Conservation (phyloP, 2,329 filamentous ascomycete genomes). For the Meredithiella fracta region DNA sequence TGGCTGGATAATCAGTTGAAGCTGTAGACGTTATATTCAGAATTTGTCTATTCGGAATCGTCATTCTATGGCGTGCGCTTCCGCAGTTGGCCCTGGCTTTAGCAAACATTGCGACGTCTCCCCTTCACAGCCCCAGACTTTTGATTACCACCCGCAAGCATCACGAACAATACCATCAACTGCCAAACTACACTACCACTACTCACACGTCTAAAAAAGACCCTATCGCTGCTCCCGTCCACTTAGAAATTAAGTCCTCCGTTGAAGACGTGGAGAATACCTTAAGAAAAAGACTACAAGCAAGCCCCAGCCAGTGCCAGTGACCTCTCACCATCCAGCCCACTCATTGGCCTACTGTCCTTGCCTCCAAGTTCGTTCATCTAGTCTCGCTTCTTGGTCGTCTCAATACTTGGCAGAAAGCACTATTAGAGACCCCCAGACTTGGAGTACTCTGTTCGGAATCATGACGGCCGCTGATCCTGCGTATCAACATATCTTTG, state of each 20-base stretch:
- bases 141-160: not conserved
- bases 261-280: no score
- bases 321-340: no score
- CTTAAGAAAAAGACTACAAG: no score
- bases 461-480: conserved; percentile 11
- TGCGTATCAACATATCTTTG: conserved; percentile 13
- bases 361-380: no score
- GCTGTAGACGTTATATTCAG: not conserved
- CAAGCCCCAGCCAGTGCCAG: no score
- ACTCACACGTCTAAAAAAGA: no score
- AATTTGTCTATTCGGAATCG: not conserved
- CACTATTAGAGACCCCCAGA: not conserved
- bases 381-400: not conserved
- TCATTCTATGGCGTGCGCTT: not conserved
- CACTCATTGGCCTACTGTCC: no score
- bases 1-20: not conserved
- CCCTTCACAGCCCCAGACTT: not conserved
- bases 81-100: not conserved
- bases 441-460: conserved; percentile 3
- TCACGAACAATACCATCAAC: no score
- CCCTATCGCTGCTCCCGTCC: no score
- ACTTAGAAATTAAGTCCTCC: no score
- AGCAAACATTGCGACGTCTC: not conserved
- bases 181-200: no score
- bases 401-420: not conserved